Evolutionary conservation across 2,329 filamentous ascomycete species (phyloP), one percentile per base, ranked within the genome.

Genomic region (Xylariaceae sp.): DNA sequence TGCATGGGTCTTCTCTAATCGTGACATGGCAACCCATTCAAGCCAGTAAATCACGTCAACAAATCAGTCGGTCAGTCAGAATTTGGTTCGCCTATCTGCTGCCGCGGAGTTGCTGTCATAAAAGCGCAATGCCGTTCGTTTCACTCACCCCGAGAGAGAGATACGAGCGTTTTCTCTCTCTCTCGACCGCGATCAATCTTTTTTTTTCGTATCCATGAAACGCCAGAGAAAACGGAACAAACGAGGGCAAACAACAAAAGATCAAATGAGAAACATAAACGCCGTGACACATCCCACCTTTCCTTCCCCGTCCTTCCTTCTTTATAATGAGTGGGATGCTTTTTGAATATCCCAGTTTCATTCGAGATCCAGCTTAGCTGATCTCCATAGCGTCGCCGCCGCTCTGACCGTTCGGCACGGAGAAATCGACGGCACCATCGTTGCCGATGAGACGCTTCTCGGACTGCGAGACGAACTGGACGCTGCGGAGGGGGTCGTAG

Each of bases 381-480:
- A 71, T 72, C 62, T 73, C 71, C 71, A 73, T 73, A 1, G 70
- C 71, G 50, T 73, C 71, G 1, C 70, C 70, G 9, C 61, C 62
- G 8, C 35, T 53, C 35, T 63, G 81, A 2, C 77, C 78, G 63
- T 81, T 82, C 2, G 79, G 71, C 17, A 78, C 76, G 13, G 81
- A 73, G 69, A 97, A 86, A 62, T 87, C 89, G 34, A 96, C 93
- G 23, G 78, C 80, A 30, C 94, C 94, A 62, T 88, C 85, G 63
- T 96, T 88, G 63, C 92, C 90, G 73, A 99, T 97, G 65, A 99
- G 86, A 47, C 92, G 85, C 79, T 92, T 93, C 78, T 97, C 94
- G 61, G 88, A 96, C 65, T 96, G 89, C 59, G 82, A 77, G 50
- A 99, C 91, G 69, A 97, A 97, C 75, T 90, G 90, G 68, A 95